A percentile compares a stretch with the other conserved stretches of the same genome.
phyloP scores from a whole-genome alignment of 345 rosid species.

The Lenwebbia sp. region DNA sequence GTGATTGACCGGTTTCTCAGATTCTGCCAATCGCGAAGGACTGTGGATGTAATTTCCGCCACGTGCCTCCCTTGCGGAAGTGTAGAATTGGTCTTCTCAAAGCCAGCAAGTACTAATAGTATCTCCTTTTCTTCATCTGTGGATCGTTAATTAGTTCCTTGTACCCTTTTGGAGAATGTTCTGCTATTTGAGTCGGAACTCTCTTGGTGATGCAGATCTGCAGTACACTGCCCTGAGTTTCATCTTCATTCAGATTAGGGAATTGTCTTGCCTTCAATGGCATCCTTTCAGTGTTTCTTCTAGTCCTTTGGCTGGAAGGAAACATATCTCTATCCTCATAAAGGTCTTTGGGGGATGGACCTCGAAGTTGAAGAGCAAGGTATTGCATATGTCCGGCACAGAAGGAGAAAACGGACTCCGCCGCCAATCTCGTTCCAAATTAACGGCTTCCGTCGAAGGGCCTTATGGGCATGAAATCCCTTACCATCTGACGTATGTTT shows the following conservation, averaged over 20 bases:
- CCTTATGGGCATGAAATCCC: conserved; percentile 85
- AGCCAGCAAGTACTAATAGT: conserved; percentile 51
- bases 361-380: conserved; percentile 38
- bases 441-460: conserved; percentile 82
- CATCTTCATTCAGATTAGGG: conserved; percentile 75
- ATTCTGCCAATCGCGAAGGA: conserved; percentile 76
- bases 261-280: conserved; percentile 89
- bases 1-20: conserved; percentile 82
- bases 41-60: conserved; percentile 60
- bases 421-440: conserved; percentile 3
- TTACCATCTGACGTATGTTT: conserved; percentile 57
- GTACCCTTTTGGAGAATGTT: not conserved
- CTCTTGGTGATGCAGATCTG: conserved; percentile 30
- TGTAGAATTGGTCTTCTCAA: conserved; percentile 55
- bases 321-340: conserved; percentile 58
- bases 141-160: not conserved
- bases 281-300: conserved; percentile 97
- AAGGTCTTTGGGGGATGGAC: conserved; percentile 89
- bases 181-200: not conserved
- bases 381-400: conserved; percentile 20
- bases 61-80: conserved; percentile 77
- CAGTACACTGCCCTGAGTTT: conserved; percentile 78
- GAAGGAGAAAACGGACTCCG: conserved; percentile 10
- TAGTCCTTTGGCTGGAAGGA: conserved; percentile 68
- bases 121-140: not conserved